Evolutionary conservation across 306 rosid species (phyloP).

Genomic region (Vigna radiata): DNA sequence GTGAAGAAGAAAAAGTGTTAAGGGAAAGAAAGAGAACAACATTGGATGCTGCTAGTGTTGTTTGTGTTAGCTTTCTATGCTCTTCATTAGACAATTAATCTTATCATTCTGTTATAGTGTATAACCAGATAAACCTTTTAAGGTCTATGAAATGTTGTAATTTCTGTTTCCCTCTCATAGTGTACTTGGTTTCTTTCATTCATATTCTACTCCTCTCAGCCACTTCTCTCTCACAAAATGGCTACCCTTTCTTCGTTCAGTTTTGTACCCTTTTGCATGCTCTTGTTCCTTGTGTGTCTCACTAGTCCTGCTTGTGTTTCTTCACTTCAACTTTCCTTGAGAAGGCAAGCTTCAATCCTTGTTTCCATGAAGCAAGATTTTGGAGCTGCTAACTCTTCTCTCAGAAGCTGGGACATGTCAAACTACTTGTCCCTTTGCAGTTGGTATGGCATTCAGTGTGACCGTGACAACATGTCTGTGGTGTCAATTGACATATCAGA

Average conservation of each 20-base stretch:
- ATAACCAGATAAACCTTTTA: constrained; percentile 40
- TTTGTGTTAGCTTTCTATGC: constrained; percentile 22
- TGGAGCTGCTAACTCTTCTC: constrained; percentile 50
- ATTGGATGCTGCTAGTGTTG: constrained; percentile 51
- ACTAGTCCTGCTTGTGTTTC: constrained; percentile 44
- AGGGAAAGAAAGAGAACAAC: constrained; percentile 20
- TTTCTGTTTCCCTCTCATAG: constrained; percentile 30
- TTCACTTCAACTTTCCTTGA: constrained; percentile 55
- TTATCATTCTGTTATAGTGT: constrained; percentile 24
- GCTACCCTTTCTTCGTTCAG: constrained; percentile 42
- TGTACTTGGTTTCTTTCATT: constrained; percentile 28
- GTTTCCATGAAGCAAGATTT: constrained; percentile 66
- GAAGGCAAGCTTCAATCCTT: constrained; percentile 75
- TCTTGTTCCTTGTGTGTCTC: constrained; percentile 42
- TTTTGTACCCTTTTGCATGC: constrained; percentile 22
- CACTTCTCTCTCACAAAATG: constrained; percentile 39
- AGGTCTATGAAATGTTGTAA: constrained; percentile 26
- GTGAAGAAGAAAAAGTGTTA: constrained; percentile 20
- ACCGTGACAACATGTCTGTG: constrained; percentile 49
- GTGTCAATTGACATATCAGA: constrained; percentile 72
- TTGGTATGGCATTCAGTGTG: constrained; percentile 78
- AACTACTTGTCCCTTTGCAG: constrained; percentile 65
- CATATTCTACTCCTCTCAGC: constrained; percentile 34
- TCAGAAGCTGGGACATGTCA: constrained; percentile 62
- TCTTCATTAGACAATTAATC: constrained; percentile 29